Evolutionary conservation across 148 eudicot genomes (phyloP), one percentile per base, ranked within the genome.

Genomic region (Rheum nobile): DNA sequence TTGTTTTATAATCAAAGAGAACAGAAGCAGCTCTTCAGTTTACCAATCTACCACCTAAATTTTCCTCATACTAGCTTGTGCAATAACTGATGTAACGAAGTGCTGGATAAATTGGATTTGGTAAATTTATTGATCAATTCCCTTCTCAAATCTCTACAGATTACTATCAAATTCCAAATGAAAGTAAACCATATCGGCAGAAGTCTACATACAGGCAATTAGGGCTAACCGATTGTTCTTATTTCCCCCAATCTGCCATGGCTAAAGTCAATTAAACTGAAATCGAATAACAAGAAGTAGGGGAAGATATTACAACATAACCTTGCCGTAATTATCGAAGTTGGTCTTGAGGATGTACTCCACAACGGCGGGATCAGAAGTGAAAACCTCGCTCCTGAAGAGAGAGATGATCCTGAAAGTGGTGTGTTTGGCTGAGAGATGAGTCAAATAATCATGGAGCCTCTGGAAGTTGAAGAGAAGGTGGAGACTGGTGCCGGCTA

Each of bases 261-360:
- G 4, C 4, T 6, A 21, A 4, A n/a, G 59, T 19, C 26, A 22
- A 9, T 21, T 22, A 22, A 5, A 50, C 1, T 19, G 8, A 19
- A 50, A 4, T 50, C 8, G 14, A 54, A 54, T 13, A 22, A 7
- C 8, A 8, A 8, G 11, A 21, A 54, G 12, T 6, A 54, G 34
- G 6, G 12, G 12, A 59, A 12, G 28, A 28, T 8, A 28, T 8
- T 1, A 13, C 16, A 28, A 34, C 0, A 16, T 14, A 16, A 88
- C 92, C 89, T 88, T 86, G 81, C 88, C 89, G 77, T 77, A 88
- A 12, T 86, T 88, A 13, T 79, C 79, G 72, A 88, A 86, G 74
- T 88, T 83, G 70, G 87, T 78, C 77, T 88, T 86, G 83, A 88
- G 92, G 32, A 88, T 83, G 52, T 84, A 76, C 81, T 88, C 90